Evolutionary conservation across 768 basidiomycete genomes (phyloP).

Genomic region (Lactarius indigo): DNA sequence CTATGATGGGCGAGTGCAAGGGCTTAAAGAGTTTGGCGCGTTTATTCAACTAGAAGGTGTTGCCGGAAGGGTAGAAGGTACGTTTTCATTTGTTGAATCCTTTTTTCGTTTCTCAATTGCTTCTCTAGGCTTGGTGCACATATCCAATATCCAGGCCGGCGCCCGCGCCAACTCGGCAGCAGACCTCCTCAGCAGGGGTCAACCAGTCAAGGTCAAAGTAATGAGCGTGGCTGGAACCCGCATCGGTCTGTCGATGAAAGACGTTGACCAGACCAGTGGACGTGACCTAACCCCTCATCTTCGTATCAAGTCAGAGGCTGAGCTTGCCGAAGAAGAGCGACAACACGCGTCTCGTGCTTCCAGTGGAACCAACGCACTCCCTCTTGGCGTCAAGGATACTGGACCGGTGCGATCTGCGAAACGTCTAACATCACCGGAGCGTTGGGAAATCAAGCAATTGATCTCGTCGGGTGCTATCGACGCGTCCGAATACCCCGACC

Average conservation of each 20-base stretch:
- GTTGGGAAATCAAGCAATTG: slow-evolving; percentile 99
- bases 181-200: slow-evolving; percentile 82
- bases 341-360: slow-evolving; percentile 56
- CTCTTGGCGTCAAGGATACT: slow-evolving; percentile 55
- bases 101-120: slow-evolving; percentile 1
- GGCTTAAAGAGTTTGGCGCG: slow-evolving; percentile 93
- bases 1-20: slow-evolving; percentile 81
- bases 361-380: slow-evolving; percentile 85
- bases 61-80: slow-evolving; percentile 84
- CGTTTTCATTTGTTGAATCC: slow-evolving; percentile 29
- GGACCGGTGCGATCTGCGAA: slow-evolving; percentile 75
- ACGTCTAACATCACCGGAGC: slow-evolving; percentile 90
- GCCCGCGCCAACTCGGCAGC: slow-evolving; percentile 82
- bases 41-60: slow-evolving; percentile 91
- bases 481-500: slow-evolving; percentile 90
- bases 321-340: slow-evolving; percentile 77
- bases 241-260: slow-evolving; percentile 92
- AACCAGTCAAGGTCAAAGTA: slow-evolving; percentile 92
- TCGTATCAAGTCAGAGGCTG: slow-evolving; percentile 90
- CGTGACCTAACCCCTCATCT: slow-evolving; percentile 93
- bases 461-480: slow-evolving; percentile 92
- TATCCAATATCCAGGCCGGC: slow-evolving; percentile 85
- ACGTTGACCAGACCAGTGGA: slow-evolving; percentile 89
- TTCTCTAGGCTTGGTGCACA: slow-evolving; percentile 87
- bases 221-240: slow-evolving; percentile 85